These are phyloP conservation scores for Penicillium palitans DNA, from an alignment of 2,329 filamentous ascomycete species.

Conservation along the genomic window DNA sequence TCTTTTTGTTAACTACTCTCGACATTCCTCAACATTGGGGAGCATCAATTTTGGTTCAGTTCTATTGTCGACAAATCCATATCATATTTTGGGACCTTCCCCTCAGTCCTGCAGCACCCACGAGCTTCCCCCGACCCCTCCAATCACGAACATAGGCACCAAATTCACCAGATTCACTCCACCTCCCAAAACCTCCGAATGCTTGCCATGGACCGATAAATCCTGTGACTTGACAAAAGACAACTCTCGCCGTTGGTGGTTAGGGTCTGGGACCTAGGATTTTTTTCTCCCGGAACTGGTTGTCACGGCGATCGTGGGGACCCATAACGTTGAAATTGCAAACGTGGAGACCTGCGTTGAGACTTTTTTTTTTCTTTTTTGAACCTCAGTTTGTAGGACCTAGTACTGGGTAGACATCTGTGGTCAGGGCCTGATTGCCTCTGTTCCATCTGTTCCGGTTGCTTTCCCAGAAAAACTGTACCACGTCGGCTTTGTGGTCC, in stretches of 20 bases:
- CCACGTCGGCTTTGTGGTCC: constrained; percentile 13
- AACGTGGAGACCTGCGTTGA: constrained; percentile 12
- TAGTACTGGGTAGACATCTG: constrained; percentile 9
- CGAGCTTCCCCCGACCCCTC: constrained; percentile 25
- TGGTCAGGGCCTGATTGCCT: constrained; percentile 1
- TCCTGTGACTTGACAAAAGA: constrained; percentile 19
- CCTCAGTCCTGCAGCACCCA: constrained; percentile 19
- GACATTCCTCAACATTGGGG: constrained; percentile 22
- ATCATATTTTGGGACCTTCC: constrained; percentile 6
- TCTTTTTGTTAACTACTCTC: constrained; percentile 23
- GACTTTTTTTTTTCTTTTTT: constrained; percentile 2
- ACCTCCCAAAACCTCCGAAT: not conserved
- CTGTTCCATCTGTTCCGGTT: not conserved
- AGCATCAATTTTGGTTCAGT: constrained; percentile 9
- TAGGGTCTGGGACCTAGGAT: constrained; percentile 20
- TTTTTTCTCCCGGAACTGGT: constrained; percentile 9
- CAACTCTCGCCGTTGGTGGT: constrained; percentile 21
- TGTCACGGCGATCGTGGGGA: constrained; percentile 17
- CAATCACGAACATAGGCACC: constrained; percentile 14
- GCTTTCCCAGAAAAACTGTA: constrained; percentile 10
- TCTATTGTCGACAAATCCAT: not conserved
- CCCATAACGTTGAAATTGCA: constrained; percentile 17
- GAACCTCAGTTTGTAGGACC: constrained; percentile 12
- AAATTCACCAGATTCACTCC: not conserved
- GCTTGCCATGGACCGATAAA: constrained; percentile 35